Evolutionary conservation across 805 yeast genomes (phyloP).

Genomic region (Candida loeiensis): DNA sequence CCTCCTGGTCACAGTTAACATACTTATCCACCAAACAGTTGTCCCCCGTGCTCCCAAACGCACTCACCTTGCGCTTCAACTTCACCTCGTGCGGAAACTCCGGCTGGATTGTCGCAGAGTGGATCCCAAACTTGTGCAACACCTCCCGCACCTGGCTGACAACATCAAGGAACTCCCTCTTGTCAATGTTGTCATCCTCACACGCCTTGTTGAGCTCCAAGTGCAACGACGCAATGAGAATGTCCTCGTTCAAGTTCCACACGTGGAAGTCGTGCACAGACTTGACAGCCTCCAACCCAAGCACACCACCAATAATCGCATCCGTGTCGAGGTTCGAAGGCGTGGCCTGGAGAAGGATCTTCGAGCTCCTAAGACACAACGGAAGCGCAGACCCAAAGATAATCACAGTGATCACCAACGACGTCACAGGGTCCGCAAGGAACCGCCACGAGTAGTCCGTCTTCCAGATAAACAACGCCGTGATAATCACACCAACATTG

Average conservation of each 20-base stretch:
- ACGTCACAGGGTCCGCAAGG: constrained; percentile 82
- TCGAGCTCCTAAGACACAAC: constrained; percentile 77
- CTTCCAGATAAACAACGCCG: constrained; percentile 92
- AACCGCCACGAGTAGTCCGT: constrained; percentile 86
- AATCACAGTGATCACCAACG: constrained; percentile 79
- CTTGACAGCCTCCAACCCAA: constrained; percentile 65
- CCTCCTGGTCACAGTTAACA: constrained; percentile 28
- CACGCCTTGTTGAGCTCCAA: constrained; percentile 51
- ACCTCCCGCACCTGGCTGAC: constrained; percentile 75
- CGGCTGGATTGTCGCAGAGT: constrained; percentile 94
- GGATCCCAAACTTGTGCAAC: constrained; percentile 80
- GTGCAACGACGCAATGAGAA: constrained; percentile 85
- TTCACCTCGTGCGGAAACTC: constrained; percentile 49
- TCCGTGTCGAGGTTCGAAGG: constrained; percentile 81
- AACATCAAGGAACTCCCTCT: constrained; percentile 51
- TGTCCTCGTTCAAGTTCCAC: constrained; percentile 90
- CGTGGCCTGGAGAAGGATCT: constrained; percentile 87
- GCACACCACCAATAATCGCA: constrained; percentile 64
- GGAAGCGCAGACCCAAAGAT: constrained; percentile 92
- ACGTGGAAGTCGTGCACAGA: constrained; percentile 94
- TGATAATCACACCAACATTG: constrained; percentile 84
- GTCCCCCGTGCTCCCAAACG: constrained; percentile 30
- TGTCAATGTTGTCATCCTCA: constrained; percentile 30
- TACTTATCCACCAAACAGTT: constrained; percentile 31
- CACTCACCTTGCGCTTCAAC: constrained; percentile 13